These are phyloP conservation scores for Saccharomycopsis hybrid DNA, from an alignment of 1,139 yeast genomes.

Conservation along the genomic window DNA sequence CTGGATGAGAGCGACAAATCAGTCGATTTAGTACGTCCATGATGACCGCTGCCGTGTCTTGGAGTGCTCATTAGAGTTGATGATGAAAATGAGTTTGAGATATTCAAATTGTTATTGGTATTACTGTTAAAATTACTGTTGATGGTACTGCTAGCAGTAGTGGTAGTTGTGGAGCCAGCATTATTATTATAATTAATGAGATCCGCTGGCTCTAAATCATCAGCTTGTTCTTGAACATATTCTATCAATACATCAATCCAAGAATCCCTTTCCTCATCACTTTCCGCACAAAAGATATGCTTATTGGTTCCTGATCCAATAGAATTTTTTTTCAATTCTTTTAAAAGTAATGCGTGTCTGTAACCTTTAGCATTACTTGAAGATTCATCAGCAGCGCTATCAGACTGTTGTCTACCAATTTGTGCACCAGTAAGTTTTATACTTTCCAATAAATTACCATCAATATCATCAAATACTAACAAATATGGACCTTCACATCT, in stretches of 20 bases:
- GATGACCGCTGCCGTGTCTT: not conserved
- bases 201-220: conserved; percentile 22
- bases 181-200: not conserved
- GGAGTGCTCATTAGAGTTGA: conserved; percentile 6
- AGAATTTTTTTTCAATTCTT: conserved; percentile 54
- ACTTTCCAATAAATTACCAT: conserved; percentile 51
- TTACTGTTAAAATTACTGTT: not conserved
- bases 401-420: conserved; percentile 48
- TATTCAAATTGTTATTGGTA: not conserved
- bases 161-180: not conserved
- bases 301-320: conserved; percentile 50
- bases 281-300: conserved; percentile 78
- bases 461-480: conserved; percentile 55
- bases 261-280: conserved; percentile 68
- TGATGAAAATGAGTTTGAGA: conserved; percentile 6
- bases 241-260: conserved; percentile 66
- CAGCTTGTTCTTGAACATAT: conserved; percentile 26
- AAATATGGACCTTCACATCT: conserved; percentile 60
- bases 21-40: conserved; percentile 9
- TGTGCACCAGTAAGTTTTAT: conserved; percentile 54
- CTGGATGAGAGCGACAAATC: conserved; percentile 6
- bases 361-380: conserved; percentile 59
- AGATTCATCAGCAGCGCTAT: conserved; percentile 7
- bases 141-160: not conserved
- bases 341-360: conserved; percentile 68